Base-by-base conservation (phyloP, 768 basidiomycete species). In the Trametes maxima region DNA sequence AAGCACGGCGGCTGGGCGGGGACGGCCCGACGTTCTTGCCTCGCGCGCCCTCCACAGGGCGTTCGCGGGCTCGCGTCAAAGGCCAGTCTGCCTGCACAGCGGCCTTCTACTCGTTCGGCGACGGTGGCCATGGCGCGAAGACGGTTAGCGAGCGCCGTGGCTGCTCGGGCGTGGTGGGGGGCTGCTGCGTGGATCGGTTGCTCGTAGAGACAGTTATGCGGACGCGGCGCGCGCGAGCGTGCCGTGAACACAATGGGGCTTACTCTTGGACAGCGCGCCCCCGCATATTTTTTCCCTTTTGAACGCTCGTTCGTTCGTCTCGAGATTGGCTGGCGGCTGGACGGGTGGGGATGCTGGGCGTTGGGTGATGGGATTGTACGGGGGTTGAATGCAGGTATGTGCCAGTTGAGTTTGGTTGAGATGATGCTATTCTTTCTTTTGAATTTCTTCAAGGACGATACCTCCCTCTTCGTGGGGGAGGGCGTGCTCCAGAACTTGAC, bases 361-460 rank as follows among this genome's bases (percentile, higher is more conserved):
- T 17, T 21, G 40, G 22, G 14, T 36, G 28, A 11, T 45, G 25
- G 16, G 22, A 24, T 33, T 43, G 12, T 22, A 24, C 12, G 12
- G 48, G 37, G 62, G 45, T 55, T 42, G 13, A 45, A 52, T 57
- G 14, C 4, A 39, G 16, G 22, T 14, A n/a, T 39, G 24, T 56
- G 21, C 6, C 21, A 16, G 60, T 2, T 66, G 60, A 42, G 58
- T 66, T 67, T 60, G 14, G 52, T 25, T 65, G 36, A 10, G 11
- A 71, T 69, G 60, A 82, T 89, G 87, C 88, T 88, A 85, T 76
- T 73, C 60, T 76, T 78, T n/a, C n/a, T 76, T 64, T 87, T 88
- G 90, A 91, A 92, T 92, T 92, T 92, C 90, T 92, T 92, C 90
- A 92, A 79, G 90, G 90, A 86, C 87, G 76, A 89, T 88, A 87